Base-by-base conservation (phyloP, 116 monocot species). In the Iris pallida region DNA sequence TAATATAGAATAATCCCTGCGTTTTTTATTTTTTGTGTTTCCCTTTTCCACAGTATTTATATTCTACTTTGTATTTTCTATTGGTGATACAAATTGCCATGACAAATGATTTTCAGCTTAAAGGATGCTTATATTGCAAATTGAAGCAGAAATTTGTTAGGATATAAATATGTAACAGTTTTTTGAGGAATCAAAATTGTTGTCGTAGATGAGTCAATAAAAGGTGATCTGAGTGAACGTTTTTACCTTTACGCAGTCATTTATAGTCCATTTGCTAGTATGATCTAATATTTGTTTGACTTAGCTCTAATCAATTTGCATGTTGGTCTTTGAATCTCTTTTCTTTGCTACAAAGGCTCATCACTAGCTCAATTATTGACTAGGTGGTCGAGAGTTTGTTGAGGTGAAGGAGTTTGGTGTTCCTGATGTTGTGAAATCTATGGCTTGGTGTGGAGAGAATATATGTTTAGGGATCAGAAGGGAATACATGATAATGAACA, bases 381-480 rank as follows among this genome's bases (percentile, higher is more conserved):
- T 71, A 93, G 98, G 98, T 84, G 93, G 88, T 14, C 81, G 98
- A 64, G 98, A 93, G 74, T 90, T 98, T 75, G 83, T 90, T 57
- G 98, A 98, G 75, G 86, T 98, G 61, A 98, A 90, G 82, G 98
- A 98, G 63, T 84, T 98, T 79, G 79, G 84, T 16, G 84, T 98
- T 58, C 75, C 90, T 3, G 98, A 98, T 80, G 58, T 66, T 5
- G 88, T 90, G 71, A 90, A 88, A 53, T 98, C 93, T 53, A 98
- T 98, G 90, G 85, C 93, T 56, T 98, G 98, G 93, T 88, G 98
- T 47, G 93, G 93, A 44, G 98, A 98, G n/a, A 98, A 98, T 74
- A 98, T 98, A 80, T 93, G 98, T 64, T 46, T 98, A 61, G 98
- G 98, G 8, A 86, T 90, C 16, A 90, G 75, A 73, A 90, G 78